These are phyloP conservation scores for Vigna trinervia DNA, from an alignment of 306 rosid species.

Conservation along the genomic window DNA sequence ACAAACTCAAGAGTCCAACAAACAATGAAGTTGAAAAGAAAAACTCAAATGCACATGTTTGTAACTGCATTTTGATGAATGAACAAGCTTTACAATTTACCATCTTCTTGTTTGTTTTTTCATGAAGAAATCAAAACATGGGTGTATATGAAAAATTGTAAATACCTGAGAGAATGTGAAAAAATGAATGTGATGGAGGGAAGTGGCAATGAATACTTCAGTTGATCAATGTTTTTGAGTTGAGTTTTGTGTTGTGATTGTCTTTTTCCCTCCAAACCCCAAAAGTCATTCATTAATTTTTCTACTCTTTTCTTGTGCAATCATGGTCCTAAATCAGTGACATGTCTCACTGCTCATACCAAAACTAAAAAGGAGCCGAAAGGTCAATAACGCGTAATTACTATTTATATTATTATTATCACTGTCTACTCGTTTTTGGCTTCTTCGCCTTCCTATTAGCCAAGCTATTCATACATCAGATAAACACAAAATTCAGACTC, in stretches of 20 bases:
- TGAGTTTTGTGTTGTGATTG: neutral
- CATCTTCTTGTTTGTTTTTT: neutral
- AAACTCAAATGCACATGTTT: neutral
- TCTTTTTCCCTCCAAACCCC: constrained; percentile 18
- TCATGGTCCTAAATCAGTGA: neutral
- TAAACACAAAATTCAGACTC: too few species aligned
- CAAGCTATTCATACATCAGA: neutral
- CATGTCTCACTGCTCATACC: constrained; percentile 24
- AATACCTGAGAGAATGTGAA: constrained; percentile 7
- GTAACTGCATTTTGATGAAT: neutral
- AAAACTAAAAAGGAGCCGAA: constrained; percentile 28
- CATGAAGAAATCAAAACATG: neutral
- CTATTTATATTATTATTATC: neutral
- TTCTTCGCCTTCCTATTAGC: neutral
- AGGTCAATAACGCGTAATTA: constrained; percentile 44
- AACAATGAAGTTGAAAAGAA: neutral
- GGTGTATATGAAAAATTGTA: neutral
- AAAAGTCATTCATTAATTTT: neutral
- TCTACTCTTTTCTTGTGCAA: constrained; percentile 1
- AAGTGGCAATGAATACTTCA: constrained; percentile 1
- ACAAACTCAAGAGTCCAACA: neutral
- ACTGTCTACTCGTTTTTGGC: neutral
- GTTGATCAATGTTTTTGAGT: neutral
- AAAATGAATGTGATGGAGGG: neutral
- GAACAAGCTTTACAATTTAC: neutral